phyloP scores from a whole-genome alignment of 129 eudicot genomes.

The Flaveria ramosissima region DNA sequence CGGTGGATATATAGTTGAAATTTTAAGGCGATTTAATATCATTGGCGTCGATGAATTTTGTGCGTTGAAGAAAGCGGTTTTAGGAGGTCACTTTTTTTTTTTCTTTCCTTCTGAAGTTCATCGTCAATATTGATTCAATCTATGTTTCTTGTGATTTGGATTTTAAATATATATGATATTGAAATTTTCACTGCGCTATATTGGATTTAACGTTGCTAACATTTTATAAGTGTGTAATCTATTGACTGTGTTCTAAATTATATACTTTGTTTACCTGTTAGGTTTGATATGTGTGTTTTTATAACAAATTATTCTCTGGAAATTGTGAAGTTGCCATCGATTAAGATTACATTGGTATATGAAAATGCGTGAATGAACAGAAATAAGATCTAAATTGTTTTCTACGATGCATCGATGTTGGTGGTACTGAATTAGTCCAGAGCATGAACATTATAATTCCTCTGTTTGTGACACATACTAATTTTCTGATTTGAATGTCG shows the following conservation, averaged over 20 bases:
- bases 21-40: background rate
- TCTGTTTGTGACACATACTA: background rate
- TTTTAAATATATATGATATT: constrained; percentile 16
- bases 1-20: background rate
- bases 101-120: background rate
- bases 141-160: constrained; percentile 5
- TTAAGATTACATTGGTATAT: background rate
- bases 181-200: background rate
- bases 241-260: background rate
- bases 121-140: background rate
- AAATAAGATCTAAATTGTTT: too few species aligned
- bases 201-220: constrained; percentile 7
- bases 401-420: background rate
- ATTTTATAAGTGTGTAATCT: background rate
- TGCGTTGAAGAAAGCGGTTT: background rate
- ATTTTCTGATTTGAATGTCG: background rate
- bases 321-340: constrained; percentile 7
- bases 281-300: background rate
- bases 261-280: background rate
- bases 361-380: background rate
- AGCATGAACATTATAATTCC: background rate
- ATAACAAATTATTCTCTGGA: background rate
- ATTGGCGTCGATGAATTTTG: background rate
- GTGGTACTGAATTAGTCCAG: constrained; percentile 4
- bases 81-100: background rate